These are phyloP conservation scores for Dalechampia spathulata DNA, from an alignment of 441 rosid species.

Conservation along the genomic window DNA sequence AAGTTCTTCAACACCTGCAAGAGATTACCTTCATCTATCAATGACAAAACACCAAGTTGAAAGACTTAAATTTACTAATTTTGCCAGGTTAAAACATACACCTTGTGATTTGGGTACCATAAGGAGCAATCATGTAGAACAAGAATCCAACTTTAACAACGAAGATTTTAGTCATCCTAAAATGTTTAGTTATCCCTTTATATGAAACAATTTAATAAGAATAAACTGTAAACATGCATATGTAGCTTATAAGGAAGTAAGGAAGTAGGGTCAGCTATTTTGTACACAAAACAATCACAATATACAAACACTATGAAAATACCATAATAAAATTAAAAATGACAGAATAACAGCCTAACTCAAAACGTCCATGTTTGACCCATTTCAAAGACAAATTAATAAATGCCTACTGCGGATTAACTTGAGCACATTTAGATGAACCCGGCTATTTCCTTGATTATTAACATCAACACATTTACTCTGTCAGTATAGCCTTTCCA, in stretches of 20 bases:
- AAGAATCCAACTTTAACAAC: background rate
- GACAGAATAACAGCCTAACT: too few species aligned
- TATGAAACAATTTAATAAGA: too few species aligned
- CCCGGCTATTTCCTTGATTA: too few species aligned
- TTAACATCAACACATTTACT: too few species aligned
- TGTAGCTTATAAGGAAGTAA: background rate
- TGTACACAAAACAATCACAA: background rate
- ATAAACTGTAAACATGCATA: background rate
- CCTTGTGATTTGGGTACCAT: too few species aligned
- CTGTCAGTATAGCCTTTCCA: background rate
- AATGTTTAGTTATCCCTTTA: too few species aligned
- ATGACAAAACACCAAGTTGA: background rate
- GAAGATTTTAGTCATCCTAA: too few species aligned
- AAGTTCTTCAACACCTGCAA: conserved; percentile 70
- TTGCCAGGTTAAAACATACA: background rate
- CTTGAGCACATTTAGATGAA: too few species aligned
- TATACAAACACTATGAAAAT: background rate
- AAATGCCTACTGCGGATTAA: too few species aligned
- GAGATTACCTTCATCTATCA: conserved; percentile 2
- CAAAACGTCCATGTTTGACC: too few species aligned
- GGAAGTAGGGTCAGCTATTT: background rate
- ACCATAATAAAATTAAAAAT: too few species aligned
- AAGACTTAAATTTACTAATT: background rate
- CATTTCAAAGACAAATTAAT: too few species aligned
- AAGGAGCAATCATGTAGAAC: background rate